Evolutionary conservation across 768 basidiomycete genomes (phyloP).

Genomic region (Mycena polygramma): DNA sequence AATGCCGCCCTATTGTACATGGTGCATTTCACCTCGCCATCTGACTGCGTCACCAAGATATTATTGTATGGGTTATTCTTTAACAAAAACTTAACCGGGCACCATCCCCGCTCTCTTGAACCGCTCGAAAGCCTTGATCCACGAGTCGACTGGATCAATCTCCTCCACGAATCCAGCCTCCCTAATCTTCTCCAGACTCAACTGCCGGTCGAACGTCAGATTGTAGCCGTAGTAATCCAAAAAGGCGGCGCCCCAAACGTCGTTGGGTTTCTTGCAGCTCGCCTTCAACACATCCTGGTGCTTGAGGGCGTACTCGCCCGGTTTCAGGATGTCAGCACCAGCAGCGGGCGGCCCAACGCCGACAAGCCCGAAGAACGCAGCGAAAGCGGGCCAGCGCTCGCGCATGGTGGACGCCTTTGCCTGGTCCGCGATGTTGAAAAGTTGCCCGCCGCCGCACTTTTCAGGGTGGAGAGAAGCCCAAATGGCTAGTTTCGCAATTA

Average conservation of each 20-base stretch:
- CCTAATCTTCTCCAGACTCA: slow-evolving; percentile 35
- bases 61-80: too few species aligned
- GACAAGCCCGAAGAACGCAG: slow-evolving; percentile 31
- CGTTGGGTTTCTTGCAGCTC: slow-evolving; percentile 30
- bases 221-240: slow-evolving; percentile 27
- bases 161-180: slow-evolving; percentile 28
- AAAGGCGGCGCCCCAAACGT: slow-evolving; percentile 28
- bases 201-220: slow-evolving; percentile 25
- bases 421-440: slow-evolving; percentile 32
- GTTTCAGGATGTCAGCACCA: slow-evolving; percentile 13
- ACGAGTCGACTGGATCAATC: slow-evolving; percentile 21
- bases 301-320: slow-evolving; percentile 27
- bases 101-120: slow-evolving; percentile 33
- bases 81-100: slow-evolving; percentile 10
- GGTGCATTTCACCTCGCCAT: too few species aligned
- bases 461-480: slow-evolving; percentile 33
- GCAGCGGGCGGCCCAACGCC: slow-evolving; percentile 21
- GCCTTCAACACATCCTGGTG: slow-evolving; percentile 28
- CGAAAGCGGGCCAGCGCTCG: slow-evolving; percentile 32
- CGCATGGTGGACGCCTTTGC: slow-evolving; percentile 30
- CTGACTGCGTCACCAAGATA: too few species aligned
- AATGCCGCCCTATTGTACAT: too few species aligned
- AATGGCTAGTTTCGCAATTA: slow-evolving; percentile 30
- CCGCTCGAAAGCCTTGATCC: slow-evolving; percentile 31
- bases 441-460: slow-evolving; percentile 20